Percentiles rank a stretch among this genome's conserved stretches.
These are phyloP conservation scores for Microascus cirrosus DNA, from an alignment of 2,329 filamentous ascomycete genomes.

Conservation along the genomic window DNA sequence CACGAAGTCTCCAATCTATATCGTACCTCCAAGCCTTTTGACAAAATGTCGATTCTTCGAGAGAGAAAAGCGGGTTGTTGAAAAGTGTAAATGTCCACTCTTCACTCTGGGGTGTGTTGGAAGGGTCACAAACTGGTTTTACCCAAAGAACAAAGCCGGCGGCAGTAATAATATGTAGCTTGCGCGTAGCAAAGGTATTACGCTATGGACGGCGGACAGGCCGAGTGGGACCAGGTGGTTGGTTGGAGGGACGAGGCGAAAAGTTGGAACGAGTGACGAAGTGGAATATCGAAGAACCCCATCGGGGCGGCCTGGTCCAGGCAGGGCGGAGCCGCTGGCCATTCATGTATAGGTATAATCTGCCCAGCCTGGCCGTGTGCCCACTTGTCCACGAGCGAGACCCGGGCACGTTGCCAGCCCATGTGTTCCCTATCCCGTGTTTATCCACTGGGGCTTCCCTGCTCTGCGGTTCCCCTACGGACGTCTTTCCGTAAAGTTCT, in stretches of 20 bases:
- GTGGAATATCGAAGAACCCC: background rate
- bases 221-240: background rate
- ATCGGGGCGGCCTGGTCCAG: background rate
- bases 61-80: background rate
- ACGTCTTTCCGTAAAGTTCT: background rate
- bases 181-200: background rate
- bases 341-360: background rate
- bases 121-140: background rate
- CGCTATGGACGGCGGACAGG: background rate
- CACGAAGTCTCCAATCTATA: background rate
- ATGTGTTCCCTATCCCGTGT: background rate
- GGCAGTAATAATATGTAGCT: background rate
- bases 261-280: background rate
- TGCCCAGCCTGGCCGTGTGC: background rate
- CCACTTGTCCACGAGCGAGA: background rate
- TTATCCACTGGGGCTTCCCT: background rate
- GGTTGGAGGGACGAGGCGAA: background rate
- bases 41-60: background rate
- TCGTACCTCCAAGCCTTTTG: background rate
- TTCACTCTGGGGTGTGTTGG: background rate
- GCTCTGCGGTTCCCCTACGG: background rate
- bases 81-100: background rate
- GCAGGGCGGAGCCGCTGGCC: background rate
- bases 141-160: background rate
- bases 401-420: background rate